Evolutionary conservation across 495 filamentous ascomycete species (phyloP), one percentile per base, ranked within the genome.

Genomic region (Hyaloscypha bicolor): DNA sequence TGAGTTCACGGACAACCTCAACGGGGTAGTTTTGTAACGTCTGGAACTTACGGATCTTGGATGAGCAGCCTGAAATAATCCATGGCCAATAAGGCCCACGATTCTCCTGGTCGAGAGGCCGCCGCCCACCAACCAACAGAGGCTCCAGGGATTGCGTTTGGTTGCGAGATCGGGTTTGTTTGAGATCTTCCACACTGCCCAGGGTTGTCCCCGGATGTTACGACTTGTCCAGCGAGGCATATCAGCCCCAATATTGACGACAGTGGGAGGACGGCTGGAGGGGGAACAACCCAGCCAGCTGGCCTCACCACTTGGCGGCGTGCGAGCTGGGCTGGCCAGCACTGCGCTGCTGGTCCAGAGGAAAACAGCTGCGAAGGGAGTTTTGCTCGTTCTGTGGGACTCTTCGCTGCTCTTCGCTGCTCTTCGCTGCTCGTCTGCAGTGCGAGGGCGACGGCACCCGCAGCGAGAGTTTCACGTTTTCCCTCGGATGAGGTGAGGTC

Each of bases 401-500:
- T 25, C 25, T 25, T 25, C 25, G 25, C 35, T 37, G 1, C 33
- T 37, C 5, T 9, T 37, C 33, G 33, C 33, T 45, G 42, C 42
- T 14, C 11, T 48, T 14, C 16, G 42, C 42, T 48, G 42, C 42
- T 3, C 6, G 42, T 48, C 42, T 48, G 42, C 42, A 12, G 42
- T 48, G 42, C 42, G 42, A 48, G 9, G 16, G 42, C 42, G 42
- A 48, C 12, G 35, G 42, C 42, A 48, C 42, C 42, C 16, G 31
- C 57, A 56, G 53, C 35, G 57, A 69, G 65, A 67, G 71, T 72
- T 72, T 72, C 71, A 72, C 22, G 60, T 67, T 69, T 64, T 62
- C 53, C 37, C 45, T 65, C 56, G 58, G 67, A 65, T 14, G 61
- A 33, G 19, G 69, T 68, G 62, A 64, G 51, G 58, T 45, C 33